These are phyloP conservation scores for Neocatenulostroma microsporum DNA, from an alignment of 2,329 filamentous ascomycete genomes.

Conservation along the genomic window DNA sequence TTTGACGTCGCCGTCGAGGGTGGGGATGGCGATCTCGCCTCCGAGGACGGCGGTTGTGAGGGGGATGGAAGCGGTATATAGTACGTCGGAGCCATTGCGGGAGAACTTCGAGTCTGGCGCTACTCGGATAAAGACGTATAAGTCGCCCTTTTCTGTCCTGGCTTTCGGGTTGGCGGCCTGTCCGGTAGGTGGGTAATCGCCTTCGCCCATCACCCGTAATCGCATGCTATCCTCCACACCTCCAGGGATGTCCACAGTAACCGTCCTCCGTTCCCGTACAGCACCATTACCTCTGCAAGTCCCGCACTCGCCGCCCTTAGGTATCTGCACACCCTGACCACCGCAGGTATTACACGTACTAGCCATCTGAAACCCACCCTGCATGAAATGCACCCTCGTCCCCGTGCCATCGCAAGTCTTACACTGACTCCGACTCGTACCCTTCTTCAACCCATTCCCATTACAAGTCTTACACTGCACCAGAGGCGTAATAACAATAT, in stretches of 20 bases:
- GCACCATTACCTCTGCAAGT: conserved; percentile 78
- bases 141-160: conserved; percentile 68
- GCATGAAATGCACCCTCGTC: conserved; percentile 77
- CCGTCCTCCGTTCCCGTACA: conserved; percentile 70
- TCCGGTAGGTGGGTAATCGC: conserved; percentile 76
- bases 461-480: conserved; percentile 73
- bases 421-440: conserved; percentile 65
- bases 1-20: conserved; percentile 80
- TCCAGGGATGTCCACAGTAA: conserved; percentile 85
- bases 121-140: conserved; percentile 85
- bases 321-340: conserved; percentile 67
- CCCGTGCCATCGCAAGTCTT: conserved; percentile 79
- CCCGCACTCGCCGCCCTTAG: conserved; percentile 71
- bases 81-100: conserved; percentile 76
- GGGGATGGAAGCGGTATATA: conserved; percentile 86
- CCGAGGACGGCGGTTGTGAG: conserved; percentile 88
- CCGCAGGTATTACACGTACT: conserved; percentile 77
- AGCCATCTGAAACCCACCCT: conserved; percentile 92
- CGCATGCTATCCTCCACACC: conserved; percentile 97
- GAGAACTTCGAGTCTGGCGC: conserved; percentile 85
- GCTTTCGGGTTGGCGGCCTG: conserved; percentile 56
- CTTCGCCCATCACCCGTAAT: conserved; percentile 73
- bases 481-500: conserved; percentile 77
- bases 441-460: conserved; percentile 77
- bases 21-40: conserved; percentile 82